Evolutionary conservation across 2,329 filamentous ascomycete genomes (phyloP).

Genomic region (Talaromyces sp.): DNA sequence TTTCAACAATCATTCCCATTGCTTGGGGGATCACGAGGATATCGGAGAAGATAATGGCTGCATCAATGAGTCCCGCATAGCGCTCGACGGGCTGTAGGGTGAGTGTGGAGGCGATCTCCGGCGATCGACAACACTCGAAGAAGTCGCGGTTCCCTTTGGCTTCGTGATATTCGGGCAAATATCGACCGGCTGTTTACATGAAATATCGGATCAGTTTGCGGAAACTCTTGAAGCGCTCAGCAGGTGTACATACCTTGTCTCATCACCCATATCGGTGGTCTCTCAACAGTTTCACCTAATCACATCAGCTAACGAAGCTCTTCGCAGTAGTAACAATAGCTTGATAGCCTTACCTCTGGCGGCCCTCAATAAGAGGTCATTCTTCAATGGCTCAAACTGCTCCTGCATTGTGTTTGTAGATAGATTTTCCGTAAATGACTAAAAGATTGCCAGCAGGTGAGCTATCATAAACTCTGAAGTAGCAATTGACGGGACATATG

Average conservation of each 20-base stretch:
- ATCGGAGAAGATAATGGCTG: conserved; percentile 97
- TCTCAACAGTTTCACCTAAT: conserved; percentile 82
- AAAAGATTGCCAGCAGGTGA: background rate
- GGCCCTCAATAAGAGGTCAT: conserved; percentile 85
- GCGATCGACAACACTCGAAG: conserved; percentile 92
- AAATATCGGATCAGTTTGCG: background rate
- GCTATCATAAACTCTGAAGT: background rate
- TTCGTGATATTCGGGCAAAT: conserved; percentile 95
- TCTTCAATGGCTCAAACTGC: conserved; percentile 78
- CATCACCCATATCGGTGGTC: conserved; percentile 98
- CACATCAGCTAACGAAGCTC: background rate
- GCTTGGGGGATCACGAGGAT: conserved; percentile 97
- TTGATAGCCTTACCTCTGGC: conserved; percentile 66
- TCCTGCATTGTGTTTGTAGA: conserved; percentile 52
- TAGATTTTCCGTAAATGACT: no score
- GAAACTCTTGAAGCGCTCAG: background rate
- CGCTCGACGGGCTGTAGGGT: conserved; percentile 94
- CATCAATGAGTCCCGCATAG: conserved; percentile 83
- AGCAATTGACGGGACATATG: background rate
- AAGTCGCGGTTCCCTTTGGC: conserved; percentile 89
- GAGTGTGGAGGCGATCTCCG: conserved; percentile 86
- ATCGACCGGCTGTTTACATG: conserved; percentile 68
- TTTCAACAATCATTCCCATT: conserved; percentile 97
- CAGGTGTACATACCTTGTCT: conserved; percentile 66
- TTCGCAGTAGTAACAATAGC: background rate